phyloP scores from a whole-genome alignment of 2,329 filamentous ascomycete genomes.

The Nakataea oryzae region DNA sequence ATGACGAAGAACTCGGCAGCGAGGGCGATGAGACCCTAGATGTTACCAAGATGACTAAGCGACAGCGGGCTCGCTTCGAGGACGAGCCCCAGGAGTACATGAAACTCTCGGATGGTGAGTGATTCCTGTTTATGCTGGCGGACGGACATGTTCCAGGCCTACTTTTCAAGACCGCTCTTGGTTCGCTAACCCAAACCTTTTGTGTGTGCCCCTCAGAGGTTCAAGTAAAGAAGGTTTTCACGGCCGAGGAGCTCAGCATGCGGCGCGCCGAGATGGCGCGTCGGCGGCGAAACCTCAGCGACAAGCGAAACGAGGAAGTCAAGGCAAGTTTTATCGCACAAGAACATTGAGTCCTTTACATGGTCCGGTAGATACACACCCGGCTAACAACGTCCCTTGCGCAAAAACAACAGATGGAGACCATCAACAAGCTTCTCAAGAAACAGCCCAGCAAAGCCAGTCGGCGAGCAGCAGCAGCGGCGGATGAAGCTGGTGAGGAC shows the following conservation, averaged over 20 bases:
- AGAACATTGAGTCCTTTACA: too few species aligned
- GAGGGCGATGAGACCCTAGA: slow-evolving; percentile 37
- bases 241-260: slow-evolving; percentile 52
- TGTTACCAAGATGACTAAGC: slow-evolving; percentile 49
- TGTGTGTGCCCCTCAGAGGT: slow-evolving; percentile 34
- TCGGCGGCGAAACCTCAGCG: slow-evolving; percentile 49
- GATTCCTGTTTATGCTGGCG: neutral
- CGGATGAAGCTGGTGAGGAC: slow-evolving; percentile 18
- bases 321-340: slow-evolving; percentile 30
- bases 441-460: slow-evolving; percentile 71
- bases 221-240: slow-evolving; percentile 52
- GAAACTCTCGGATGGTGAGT: slow-evolving; percentile 49
- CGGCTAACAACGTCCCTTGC: neutral
- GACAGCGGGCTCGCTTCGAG: slow-evolving; percentile 49
- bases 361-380: neutral
- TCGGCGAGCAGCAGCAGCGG: slow-evolving; percentile 35
- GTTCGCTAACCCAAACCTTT: slow-evolving; percentile 10
- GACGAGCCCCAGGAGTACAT: slow-evolving; percentile 41
- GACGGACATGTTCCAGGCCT: neutral
- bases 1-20: slow-evolving; percentile 21
- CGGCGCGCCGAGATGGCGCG: slow-evolving; percentile 52
- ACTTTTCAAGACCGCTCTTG: neutral
- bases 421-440: slow-evolving; percentile 81
- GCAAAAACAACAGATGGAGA: slow-evolving; percentile 56
- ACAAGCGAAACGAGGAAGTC: slow-evolving; percentile 55